Conservation (phyloP, 331 rosid species). For the Malus hybrid region DNA sequence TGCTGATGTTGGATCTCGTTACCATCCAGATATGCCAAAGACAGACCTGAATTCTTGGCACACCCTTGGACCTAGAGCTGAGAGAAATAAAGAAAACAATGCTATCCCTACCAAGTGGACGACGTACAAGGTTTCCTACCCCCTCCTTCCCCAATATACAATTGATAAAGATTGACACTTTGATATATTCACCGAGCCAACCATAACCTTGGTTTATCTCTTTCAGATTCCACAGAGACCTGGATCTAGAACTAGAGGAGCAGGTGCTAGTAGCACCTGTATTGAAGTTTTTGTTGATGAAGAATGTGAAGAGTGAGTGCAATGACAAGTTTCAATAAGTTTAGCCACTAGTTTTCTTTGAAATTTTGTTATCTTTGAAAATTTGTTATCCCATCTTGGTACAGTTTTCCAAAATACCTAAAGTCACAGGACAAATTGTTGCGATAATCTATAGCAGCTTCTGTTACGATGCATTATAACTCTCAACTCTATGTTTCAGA, state of each 20-base stretch:
- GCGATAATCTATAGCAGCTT: neutral
- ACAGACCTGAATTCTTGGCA: conserved; percentile 45
- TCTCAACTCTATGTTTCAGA: too few relatives aligned
- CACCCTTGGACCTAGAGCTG: conserved; percentile 67
- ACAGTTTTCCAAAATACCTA: neutral
- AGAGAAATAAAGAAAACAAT: conserved; percentile 83
- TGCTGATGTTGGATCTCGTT: conserved; percentile 14
- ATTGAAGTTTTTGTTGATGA: conserved; percentile 86
- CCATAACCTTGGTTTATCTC: neutral
- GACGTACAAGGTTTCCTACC: conserved; percentile 47
- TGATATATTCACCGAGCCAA: neutral
- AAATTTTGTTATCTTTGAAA: neutral
- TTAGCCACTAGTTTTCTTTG: neutral
- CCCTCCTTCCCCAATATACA: neutral
- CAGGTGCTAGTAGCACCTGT: conserved; percentile 31
- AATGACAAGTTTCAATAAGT: neutral
- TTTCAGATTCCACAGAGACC: conserved; percentile 70
- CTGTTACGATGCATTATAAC: neutral
- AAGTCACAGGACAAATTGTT: neutral
- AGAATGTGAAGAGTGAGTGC: conserved; percentile 69
- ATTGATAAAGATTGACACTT: neutral
- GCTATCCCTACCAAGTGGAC: conserved; percentile 78
- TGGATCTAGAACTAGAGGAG: conserved; percentile 41
- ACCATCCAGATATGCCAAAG: conserved; percentile 35
- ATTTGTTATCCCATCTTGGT: neutral